A percentile compares a stretch with the other conserved stretches of the same genome.
Evolutionary conservation across 257 asterid species (phyloP).

Genomic region (Gentiana straminea): DNA sequence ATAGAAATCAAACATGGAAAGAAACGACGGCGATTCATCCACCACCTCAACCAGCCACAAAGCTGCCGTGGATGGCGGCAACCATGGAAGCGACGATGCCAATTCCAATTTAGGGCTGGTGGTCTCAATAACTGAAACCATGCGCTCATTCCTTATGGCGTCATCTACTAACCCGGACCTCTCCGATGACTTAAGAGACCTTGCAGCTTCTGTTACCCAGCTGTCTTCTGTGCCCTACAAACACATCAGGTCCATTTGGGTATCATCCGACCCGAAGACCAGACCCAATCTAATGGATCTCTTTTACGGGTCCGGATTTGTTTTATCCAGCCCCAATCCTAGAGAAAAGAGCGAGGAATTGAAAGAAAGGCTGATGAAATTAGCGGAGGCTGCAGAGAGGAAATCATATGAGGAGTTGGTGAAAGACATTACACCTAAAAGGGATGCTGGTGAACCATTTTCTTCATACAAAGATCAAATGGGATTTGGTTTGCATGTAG

Average conservation of each 20-base stretch:
- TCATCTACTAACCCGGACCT: conserved; percentile 40
- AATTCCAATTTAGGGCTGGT: conserved; percentile 22
- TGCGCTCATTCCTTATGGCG: conserved; percentile 41
- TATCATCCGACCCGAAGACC: conserved; percentile 25
- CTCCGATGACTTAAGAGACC: conserved; percentile 39
- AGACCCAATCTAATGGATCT: conserved; percentile 39
- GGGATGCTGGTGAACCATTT: conserved; percentile 62
- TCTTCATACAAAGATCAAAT: conserved; percentile 93
- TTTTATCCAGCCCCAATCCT: conserved; percentile 69
- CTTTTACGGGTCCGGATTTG: conserved; percentile 41
- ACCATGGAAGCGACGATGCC: conserved; percentile 5
- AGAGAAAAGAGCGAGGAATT: conserved; percentile 79
- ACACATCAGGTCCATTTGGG: conserved; percentile 62
- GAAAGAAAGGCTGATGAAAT: conserved; percentile 60
- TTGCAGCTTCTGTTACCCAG: conserved; percentile 39
- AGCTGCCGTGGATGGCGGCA: conserved; percentile 8
- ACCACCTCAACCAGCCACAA: conserved; percentile 15
- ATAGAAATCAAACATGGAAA: not conserved
- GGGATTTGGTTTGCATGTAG: conserved; percentile 91
- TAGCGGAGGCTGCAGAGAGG: conserved; percentile 70
- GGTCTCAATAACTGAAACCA: conserved; percentile 40
- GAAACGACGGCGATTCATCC: conserved; percentile 14
- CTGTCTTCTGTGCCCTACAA: conserved; percentile 46
- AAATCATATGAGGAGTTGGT: conserved; percentile 77
- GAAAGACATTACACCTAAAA: conserved; percentile 74